Base-by-base conservation (phyloP, 1,284 basidiomycete genomes). In the Inonotus hispidus region DNA sequence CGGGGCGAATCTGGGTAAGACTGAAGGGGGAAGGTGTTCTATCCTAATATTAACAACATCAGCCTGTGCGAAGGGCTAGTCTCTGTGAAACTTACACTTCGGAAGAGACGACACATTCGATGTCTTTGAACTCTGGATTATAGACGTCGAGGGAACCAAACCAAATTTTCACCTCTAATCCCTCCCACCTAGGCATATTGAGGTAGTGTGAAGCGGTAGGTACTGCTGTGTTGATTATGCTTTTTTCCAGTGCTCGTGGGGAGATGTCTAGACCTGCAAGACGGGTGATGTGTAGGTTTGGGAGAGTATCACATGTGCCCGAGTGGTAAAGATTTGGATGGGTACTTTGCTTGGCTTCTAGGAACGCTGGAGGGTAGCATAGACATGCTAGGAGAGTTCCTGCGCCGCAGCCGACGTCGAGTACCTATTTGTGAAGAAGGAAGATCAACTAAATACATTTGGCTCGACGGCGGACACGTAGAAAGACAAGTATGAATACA, bases 51-150 rank as follows among this genome's bases (percentile, higher is more conserved):
- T 19, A 35, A n/a, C 16, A 93, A 68, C 56, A 46, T 21, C 52
- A 21, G 56, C 23, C 32, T n/a, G 50, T 57, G 25, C 14, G 10
- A 7, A 35, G 16, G 16, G 1, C 8, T 2, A n/a, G 32, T 13
- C 29, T 25, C 27, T 23, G n/a, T 3, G 27, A 11, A n/a, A 78
- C 87, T 69, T 75, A 92, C 86, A 97, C 89, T 79, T 98, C 95
- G 5, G 86, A 88, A 19, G 88, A 84, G 25, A 94, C 83, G 65
- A 97, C 90, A 63, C 92, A 94, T 63, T 97, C 93, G 21, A 84
- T 80, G 50, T 79, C 82, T 21, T 84, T 79, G 65, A 98, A 87
- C 45, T 82, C 80, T 25, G 84, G 77, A 68, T 97, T 97, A 68
- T 89, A 79, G 7, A 77, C 76, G 70, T 92, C 84, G 49, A 98